A percentile compares a stretch with the other conserved stretches of the same genome.
Evolutionary conservation across 1,284 basidiomycete species (phyloP).

Genomic region (Ustilago curta): DNA sequence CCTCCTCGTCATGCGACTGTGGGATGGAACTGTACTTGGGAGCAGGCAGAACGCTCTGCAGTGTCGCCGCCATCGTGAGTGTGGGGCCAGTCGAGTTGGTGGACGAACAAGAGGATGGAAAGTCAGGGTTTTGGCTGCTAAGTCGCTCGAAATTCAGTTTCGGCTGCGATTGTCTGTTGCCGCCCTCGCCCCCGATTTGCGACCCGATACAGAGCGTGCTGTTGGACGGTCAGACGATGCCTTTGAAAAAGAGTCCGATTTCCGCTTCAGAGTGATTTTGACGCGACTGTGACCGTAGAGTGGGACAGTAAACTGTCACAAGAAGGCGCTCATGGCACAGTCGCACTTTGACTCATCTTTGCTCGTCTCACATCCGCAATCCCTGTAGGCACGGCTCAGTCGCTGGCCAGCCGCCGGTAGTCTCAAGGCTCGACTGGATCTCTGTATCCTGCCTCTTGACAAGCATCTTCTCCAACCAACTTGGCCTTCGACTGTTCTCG

Average conservation of each 20-base stretch:
- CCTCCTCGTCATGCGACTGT: slow-evolving; percentile 13
- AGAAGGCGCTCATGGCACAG: neutral
- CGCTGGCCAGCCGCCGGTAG: neutral
- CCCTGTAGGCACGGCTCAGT: slow-evolving; percentile 5
- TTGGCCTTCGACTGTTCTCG: neutral
- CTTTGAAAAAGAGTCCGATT: slow-evolving; percentile 8
- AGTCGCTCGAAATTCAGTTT: slow-evolving; percentile 1
- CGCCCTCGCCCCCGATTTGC: neutral
- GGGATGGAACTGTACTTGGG: slow-evolving; percentile 31
- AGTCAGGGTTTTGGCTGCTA: slow-evolving; percentile 1
- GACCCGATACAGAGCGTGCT: neutral
- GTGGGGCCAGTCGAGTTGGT: neutral
- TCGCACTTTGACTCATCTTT: slow-evolving; percentile 1
- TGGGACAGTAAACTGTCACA: neutral
- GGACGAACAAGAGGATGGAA: neutral
- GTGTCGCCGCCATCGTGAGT: slow-evolving; percentile 42
- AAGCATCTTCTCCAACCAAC: neutral
- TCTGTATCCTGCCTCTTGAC: neutral
- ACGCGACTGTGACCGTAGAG: slow-evolving; percentile 9
- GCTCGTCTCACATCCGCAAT: neutral
- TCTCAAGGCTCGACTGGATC: neutral
- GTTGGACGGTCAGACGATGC: slow-evolving; percentile 3
- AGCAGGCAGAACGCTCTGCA: slow-evolving; percentile 52
- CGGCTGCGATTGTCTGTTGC: neutral
- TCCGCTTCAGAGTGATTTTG: slow-evolving; percentile 6